Conservation (phyloP, 2,329 filamentous ascomycete species). For the Trichoderma atroviride region DNA sequence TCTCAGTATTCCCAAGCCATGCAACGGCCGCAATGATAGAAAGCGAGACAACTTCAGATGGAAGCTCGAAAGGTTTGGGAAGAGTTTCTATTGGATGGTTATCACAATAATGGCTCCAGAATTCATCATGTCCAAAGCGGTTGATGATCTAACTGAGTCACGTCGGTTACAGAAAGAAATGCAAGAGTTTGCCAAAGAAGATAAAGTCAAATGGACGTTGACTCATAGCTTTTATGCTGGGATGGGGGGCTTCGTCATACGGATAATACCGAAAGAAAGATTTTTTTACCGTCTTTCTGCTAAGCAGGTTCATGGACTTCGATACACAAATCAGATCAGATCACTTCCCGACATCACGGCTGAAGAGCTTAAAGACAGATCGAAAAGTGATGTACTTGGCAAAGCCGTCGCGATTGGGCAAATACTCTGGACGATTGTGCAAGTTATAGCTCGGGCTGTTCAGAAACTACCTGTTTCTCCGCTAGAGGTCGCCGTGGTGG, state of each 20-base stretch:
- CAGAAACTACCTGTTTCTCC: not conserved
- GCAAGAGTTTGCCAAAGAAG: accelerated
- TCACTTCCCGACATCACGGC: not conserved
- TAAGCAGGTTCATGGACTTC: accelerated
- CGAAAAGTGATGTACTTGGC: not conserved
- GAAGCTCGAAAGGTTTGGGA: not conserved
- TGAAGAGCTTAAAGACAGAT: not conserved
- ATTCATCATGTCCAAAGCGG: not conserved
- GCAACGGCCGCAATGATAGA: not conserved
- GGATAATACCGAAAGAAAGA: not conserved
- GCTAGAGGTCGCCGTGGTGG: not conserved
- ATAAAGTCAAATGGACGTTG: not conserved
- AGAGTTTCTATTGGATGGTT: not conserved
- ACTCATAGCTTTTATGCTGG: not conserved
- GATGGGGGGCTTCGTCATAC: slow-evolving; percentile 6
- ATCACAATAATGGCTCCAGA: not conserved
- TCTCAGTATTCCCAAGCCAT: not conserved
- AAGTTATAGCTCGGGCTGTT: not conserved
- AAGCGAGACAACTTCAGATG: not conserved
- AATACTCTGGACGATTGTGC: not conserved
- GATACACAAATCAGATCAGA: not conserved
- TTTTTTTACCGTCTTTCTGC: not conserved
- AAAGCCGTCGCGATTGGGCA: not conserved
- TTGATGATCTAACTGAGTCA: not conserved
- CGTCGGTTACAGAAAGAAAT: not conserved